phyloP scores from a whole-genome alignment of 2,329 filamentous ascomycete genomes.

The Colletotrichum cereale region DNA sequence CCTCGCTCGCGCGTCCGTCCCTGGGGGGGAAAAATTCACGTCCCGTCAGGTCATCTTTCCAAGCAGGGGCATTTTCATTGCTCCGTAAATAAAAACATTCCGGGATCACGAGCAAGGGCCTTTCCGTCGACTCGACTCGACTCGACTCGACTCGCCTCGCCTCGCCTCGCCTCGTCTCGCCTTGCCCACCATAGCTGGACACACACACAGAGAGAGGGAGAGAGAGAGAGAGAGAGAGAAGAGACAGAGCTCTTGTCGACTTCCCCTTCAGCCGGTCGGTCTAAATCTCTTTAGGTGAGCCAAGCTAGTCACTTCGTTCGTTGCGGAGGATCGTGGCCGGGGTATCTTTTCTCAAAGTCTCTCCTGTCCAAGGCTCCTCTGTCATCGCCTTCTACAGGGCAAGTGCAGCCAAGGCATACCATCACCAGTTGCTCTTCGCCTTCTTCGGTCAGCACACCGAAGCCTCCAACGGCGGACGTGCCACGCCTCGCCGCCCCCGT shows the following conservation, averaged over 20 bases:
- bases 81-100: conserved; percentile 33
- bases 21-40: conserved; percentile 15
- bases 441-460: conserved; percentile 23
- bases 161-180: conserved; percentile 16
- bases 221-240: conserved; percentile 15
- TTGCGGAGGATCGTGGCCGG: conserved; percentile 37
- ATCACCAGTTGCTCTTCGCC: conserved; percentile 11
- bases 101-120: conserved; percentile 36
- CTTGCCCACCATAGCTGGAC: conserved; percentile 9
- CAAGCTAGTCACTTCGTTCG: conserved; percentile 38
- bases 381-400: conserved; percentile 20
- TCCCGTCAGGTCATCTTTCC: conserved; percentile 13
- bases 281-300: conserved; percentile 35
- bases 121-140: conserved; percentile 26
- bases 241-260: conserved; percentile 28
- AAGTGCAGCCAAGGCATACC: conserved; percentile 32
- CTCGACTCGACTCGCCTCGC: conserved; percentile 19
- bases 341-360: conserved; percentile 19
- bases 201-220: not conserved
- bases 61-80: conserved; percentile 28
- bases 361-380: conserved; percentile 24
- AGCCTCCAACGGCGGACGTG: conserved; percentile 9
- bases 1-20: conserved; percentile 31
- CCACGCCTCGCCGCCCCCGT: conserved; percentile 14
- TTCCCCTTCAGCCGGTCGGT: conserved; percentile 11